Percentiles rank a stretch among this genome's conserved stretches.
Evolutionary conservation across 1,284 basidiomycete species (phyloP).

Genomic region (Malassezia brasiliensis): DNA sequence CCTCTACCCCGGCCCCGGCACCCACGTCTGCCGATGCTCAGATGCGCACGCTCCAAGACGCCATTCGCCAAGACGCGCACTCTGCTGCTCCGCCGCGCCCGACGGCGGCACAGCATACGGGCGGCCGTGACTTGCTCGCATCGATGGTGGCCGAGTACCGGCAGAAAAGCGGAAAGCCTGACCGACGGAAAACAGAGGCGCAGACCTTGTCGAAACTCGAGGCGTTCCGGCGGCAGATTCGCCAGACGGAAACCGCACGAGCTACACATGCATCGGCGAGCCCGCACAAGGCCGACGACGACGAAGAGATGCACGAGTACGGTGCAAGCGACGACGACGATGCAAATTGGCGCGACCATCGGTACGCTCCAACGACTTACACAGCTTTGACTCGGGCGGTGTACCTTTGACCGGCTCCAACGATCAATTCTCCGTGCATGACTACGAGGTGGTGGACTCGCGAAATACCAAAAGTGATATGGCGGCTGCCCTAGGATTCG

Average conservation of each 20-base stretch:
- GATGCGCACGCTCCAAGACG: neutral
- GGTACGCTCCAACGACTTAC: neutral
- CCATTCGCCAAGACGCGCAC: neutral
- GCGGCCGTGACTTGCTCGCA: constrained; percentile 1
- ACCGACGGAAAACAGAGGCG: neutral
- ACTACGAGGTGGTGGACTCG: constrained; percentile 34
- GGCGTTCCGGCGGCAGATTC: constrained; percentile 1
- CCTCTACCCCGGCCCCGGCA: too few relatives aligned
- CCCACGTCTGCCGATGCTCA: too few relatives aligned
- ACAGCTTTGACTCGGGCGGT: constrained; percentile 26
- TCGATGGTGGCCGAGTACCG: constrained; percentile 1
- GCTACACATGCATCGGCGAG: too few relatives aligned
- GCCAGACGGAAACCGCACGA: neutral
- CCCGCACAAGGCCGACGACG: too few relatives aligned
- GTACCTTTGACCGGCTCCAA: constrained; percentile 9
- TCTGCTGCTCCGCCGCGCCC: too few relatives aligned
- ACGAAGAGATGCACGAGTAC: constrained; percentile 26
- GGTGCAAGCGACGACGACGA: constrained; percentile 31
- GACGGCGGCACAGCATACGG: too few relatives aligned
- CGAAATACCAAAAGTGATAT: constrained; percentile 9
- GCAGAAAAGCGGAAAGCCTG: neutral
- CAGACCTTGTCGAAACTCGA: neutral
- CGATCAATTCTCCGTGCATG: constrained; percentile 19
- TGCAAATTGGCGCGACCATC: constrained; percentile 19
- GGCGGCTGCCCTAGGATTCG: constrained; percentile 10